Evolutionary conservation across 257 asterid genomes (phyloP).

Genomic region (Leptodermis oblonga): DNA sequence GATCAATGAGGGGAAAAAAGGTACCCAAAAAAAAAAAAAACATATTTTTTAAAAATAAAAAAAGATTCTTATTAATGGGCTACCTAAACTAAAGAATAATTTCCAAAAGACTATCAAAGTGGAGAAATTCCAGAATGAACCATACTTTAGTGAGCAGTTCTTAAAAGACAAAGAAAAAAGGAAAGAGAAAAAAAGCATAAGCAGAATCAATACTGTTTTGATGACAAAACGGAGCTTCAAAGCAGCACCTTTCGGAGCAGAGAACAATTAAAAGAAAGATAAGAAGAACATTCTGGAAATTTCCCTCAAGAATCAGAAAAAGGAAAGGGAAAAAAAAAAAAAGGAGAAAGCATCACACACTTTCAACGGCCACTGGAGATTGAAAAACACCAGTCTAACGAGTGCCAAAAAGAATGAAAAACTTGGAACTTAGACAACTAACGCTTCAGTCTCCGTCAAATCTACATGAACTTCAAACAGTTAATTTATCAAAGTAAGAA

Average conservation of each 20-base stretch:
- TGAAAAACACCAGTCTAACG: background rate
- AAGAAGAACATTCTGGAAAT: slow-evolving; percentile 21
- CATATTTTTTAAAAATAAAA: background rate
- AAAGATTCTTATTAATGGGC: background rate
- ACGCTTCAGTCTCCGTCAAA: background rate
- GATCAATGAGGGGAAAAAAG: background rate
- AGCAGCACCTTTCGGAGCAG: slow-evolving; percentile 3
- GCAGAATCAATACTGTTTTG: slow-evolving; percentile 24
- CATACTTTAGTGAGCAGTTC: background rate
- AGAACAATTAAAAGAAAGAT: slow-evolving; percentile 12
- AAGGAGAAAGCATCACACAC: background rate
- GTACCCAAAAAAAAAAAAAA: background rate
- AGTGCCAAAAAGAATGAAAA: background rate
- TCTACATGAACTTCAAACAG: too few relatives aligned
- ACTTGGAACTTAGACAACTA: background rate
- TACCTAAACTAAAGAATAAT: background rate
- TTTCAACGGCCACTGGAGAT: background rate
- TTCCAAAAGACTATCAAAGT: background rate
- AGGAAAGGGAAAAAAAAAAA: background rate
- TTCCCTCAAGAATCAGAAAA: slow-evolving; percentile 6
- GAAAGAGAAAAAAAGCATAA: background rate
- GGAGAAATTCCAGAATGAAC: slow-evolving; percentile 26
- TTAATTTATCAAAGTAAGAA: background rate
- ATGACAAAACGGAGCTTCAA: slow-evolving; percentile 20
- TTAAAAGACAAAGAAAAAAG: background rate